Conservation (phyloP, 2,329 filamentous ascomycete species). For the Massarina eburnea region DNA sequence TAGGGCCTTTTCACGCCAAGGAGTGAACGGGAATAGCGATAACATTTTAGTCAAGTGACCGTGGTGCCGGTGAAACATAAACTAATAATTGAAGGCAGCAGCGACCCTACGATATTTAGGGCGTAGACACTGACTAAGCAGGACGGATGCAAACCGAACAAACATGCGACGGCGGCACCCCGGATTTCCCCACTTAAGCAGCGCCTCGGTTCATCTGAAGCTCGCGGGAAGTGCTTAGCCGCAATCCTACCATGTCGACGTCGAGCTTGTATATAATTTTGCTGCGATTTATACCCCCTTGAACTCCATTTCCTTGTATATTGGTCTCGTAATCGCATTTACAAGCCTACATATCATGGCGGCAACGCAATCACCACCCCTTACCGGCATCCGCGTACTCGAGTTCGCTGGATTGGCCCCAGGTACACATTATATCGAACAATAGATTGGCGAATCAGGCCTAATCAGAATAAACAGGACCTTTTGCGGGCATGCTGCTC, state of each 20-base stretch:
- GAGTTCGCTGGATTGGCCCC: conserved; percentile 67
- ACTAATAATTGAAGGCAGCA: no score
- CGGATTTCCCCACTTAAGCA: conserved; percentile 6
- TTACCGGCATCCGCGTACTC: conserved; percentile 62
- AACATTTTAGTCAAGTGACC: no score
- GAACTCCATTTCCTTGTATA: background rate
- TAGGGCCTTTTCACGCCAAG: no score
- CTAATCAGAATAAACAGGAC: conserved; percentile 55
- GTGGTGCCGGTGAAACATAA: no score
- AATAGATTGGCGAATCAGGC: background rate
- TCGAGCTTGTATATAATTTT: conserved; percentile 26
- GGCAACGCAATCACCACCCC: conserved; percentile 47
- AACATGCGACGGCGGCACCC: conserved; percentile 5
- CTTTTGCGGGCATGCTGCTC: conserved; percentile 81
- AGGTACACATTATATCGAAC: conserved; percentile 40
- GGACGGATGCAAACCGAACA: background rate
- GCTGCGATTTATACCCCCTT: conserved; percentile 5
- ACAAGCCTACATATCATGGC: conserved; percentile 20
- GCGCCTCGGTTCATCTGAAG: conserved; percentile 32
- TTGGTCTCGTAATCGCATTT: background rate
- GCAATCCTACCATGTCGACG: conserved; percentile 30
- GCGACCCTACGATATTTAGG: no score
- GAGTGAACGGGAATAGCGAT: no score
- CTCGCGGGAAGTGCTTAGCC: conserved; percentile 35
- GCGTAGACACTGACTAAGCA: conserved; percentile 3